Conservation (phyloP, 257 asterid species). For the Catharanthus roseus region DNA sequence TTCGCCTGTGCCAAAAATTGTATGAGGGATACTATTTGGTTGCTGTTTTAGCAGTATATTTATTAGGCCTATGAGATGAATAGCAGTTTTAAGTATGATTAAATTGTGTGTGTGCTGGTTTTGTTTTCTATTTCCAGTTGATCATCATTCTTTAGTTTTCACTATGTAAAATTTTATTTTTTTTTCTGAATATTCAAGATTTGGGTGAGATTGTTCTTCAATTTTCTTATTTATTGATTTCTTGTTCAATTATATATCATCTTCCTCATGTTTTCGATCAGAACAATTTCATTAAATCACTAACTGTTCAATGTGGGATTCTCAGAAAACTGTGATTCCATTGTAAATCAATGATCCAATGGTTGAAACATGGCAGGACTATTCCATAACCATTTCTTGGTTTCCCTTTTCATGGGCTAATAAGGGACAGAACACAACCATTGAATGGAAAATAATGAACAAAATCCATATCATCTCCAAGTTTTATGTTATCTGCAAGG, state of each 20-base stretch:
- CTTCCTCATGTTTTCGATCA: too few relatives aligned
- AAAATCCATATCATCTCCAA: too few relatives aligned
- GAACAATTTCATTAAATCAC: too few relatives aligned
- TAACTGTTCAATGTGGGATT: too few relatives aligned
- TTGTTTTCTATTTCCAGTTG: not conserved
- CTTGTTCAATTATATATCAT: not conserved
- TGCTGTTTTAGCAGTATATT: not conserved
- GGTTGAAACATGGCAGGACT: not conserved
- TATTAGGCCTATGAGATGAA: not conserved
- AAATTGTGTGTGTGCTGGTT: conserved; percentile 1
- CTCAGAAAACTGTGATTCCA: too few relatives aligned
- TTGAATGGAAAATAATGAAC: too few relatives aligned
- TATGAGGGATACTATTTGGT: not conserved
- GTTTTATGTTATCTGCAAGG: not conserved
- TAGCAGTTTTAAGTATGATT: not conserved
- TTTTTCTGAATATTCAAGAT: not conserved
- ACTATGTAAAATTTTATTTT: not conserved
- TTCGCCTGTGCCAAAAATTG: not conserved
- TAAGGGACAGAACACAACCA: not conserved
- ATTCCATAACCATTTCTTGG: not conserved
- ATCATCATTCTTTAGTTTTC: conserved; percentile 1
- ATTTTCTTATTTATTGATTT: not conserved
- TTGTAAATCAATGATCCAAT: not conserved
- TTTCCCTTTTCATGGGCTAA: not conserved
- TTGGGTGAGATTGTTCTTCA: not conserved